phyloP scores from a whole-genome alignment of 2,329 filamentous ascomycete species.

The Aspergillus floridensis region DNA sequence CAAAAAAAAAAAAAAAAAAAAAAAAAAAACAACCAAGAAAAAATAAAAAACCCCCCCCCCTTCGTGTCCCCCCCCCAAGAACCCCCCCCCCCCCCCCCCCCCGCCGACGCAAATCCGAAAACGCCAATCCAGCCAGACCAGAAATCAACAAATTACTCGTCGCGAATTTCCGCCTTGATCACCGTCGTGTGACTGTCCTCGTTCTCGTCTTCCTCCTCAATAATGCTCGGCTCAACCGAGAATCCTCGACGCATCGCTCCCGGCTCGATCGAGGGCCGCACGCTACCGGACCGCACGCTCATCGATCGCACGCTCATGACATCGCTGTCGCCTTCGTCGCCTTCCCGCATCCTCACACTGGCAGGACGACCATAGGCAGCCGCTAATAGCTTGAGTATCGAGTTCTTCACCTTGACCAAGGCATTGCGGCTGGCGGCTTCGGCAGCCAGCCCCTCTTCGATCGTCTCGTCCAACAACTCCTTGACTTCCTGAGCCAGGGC shows the following conservation, averaged over 20 bases:
- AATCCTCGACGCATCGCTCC: slow-evolving; percentile 23
- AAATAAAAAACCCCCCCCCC: too few relatives aligned
- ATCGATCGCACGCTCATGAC: slow-evolving; percentile 28
- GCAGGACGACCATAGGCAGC: slow-evolving; percentile 49
- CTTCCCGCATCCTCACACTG: slow-evolving; percentile 33
- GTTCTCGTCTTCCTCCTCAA: slow-evolving; percentile 39
- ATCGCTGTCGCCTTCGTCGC: slow-evolving; percentile 32
- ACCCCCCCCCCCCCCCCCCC: too few relatives aligned
- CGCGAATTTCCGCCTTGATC: slow-evolving; percentile 32
- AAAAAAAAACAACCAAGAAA: too few relatives aligned
- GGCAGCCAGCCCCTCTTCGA: slow-evolving; percentile 45
- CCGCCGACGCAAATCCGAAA: slow-evolving; percentile 6
- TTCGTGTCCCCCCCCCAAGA: too few relatives aligned
- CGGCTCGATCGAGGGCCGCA: slow-evolving; percentile 33
- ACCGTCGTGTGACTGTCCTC: slow-evolving; percentile 34
- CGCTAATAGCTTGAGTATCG: slow-evolving; percentile 41
- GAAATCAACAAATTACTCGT: slow-evolving; percentile 21
- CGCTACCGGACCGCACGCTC: slow-evolving; percentile 30
- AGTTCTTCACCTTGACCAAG: slow-evolving; percentile 47
- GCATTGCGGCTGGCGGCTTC: slow-evolving; percentile 46
- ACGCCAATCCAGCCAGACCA: slow-evolving; percentile 17
- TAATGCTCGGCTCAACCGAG: slow-evolving; percentile 36
- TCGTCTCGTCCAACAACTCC: slow-evolving; percentile 57
- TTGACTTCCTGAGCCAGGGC: slow-evolving; percentile 54
- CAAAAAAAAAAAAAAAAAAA: background rate